Conservation (phyloP, 2,329 filamentous ascomycete genomes). For the Dactylella cylindrospora region DNA sequence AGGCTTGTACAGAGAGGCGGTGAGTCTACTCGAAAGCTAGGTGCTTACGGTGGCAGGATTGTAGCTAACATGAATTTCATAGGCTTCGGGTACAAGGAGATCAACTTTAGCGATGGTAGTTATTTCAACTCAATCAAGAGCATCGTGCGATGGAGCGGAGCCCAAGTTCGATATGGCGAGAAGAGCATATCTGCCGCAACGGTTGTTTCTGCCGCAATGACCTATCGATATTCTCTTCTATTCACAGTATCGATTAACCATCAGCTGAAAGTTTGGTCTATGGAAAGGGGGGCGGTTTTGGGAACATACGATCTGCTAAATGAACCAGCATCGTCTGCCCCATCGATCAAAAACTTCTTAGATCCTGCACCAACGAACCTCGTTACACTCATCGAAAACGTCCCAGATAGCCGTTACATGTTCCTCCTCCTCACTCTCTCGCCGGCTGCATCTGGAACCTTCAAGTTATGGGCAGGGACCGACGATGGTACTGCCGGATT, state of each 20-base stretch:
- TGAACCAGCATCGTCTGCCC: conserved; percentile 51
- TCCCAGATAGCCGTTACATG: conserved; percentile 55
- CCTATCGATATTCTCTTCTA: conserved; percentile 53
- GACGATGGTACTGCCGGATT: conserved; percentile 58
- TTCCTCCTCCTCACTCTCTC: conserved; percentile 80
- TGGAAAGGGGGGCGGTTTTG: conserved; percentile 74
- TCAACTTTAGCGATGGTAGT: conserved; percentile 48
- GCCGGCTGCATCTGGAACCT: conserved; percentile 80
- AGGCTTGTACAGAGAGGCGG: conserved; percentile 53
- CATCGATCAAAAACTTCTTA: conserved; percentile 48
- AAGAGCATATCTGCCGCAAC: conserved; percentile 47
- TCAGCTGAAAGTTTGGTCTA: conserved; percentile 83
- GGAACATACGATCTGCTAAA: conserved; percentile 76
- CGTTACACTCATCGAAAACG: conserved; percentile 52
- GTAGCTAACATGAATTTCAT: conserved; percentile 5
- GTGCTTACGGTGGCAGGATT: not conserved
- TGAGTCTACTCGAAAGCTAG: conserved; percentile 19
- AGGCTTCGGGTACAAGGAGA: conserved; percentile 43
- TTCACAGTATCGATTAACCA: conserved; percentile 90
- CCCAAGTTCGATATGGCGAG: conserved; percentile 47
- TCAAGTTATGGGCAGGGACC: conserved; percentile 79
- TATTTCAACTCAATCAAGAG: conserved; percentile 48
- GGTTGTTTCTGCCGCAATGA: conserved; percentile 48
- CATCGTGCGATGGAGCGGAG: conserved; percentile 47
- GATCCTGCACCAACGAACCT: conserved; percentile 48